phyloP scores from a whole-genome alignment of 495 filamentous ascomycete genomes.

The Daldinia vernicosa region DNA sequence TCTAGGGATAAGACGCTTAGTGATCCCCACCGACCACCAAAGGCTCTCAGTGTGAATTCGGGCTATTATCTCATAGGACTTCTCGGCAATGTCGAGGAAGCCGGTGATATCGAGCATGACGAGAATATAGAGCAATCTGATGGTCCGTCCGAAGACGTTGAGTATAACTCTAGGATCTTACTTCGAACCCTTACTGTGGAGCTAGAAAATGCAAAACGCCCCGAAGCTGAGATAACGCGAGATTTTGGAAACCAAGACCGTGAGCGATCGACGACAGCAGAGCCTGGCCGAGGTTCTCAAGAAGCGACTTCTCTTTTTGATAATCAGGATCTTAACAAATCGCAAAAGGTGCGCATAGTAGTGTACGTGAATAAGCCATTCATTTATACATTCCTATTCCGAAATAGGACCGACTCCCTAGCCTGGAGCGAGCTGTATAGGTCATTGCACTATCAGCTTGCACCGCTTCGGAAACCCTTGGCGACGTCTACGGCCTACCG shows the following conservation, averaged over 20 bases:
- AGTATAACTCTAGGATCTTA: slow-evolving; percentile 52
- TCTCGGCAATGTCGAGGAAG: slow-evolving; percentile 66
- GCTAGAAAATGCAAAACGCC: slow-evolving; percentile 51
- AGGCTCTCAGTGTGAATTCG: slow-evolving; percentile 23
- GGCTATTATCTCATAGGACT: slow-evolving; percentile 80
- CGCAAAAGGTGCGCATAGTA: slow-evolving; percentile 71
- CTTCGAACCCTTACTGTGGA: slow-evolving; percentile 62
- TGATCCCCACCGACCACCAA: slow-evolving; percentile 6
- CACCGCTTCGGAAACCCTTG: slow-evolving; percentile 77
- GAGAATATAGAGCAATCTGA: slow-evolving; percentile 41
- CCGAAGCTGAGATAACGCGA: slow-evolving; percentile 51
- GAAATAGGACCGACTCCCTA: slow-evolving; percentile 71
- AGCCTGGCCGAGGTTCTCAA: slow-evolving; percentile 27
- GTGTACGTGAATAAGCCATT: slow-evolving; percentile 82
- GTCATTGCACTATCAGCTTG: slow-evolving; percentile 81
- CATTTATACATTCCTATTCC: slow-evolving; percentile 90
- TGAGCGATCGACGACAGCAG: slow-evolving; percentile 34
- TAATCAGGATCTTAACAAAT: slow-evolving; percentile 61
- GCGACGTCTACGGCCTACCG: slow-evolving; percentile 68
- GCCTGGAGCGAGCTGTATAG: slow-evolving; percentile 76
- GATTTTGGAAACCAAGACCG: slow-evolving; percentile 56
- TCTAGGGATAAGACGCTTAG: slow-evolving; percentile 8
- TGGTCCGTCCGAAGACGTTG: slow-evolving; percentile 38
- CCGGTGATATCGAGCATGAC: slow-evolving; percentile 29
- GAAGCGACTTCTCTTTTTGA: slow-evolving; percentile 47